phyloP scores from a whole-genome alignment of 192 early-diverging fungal genomes.

The Coemansia sp. region DNA sequence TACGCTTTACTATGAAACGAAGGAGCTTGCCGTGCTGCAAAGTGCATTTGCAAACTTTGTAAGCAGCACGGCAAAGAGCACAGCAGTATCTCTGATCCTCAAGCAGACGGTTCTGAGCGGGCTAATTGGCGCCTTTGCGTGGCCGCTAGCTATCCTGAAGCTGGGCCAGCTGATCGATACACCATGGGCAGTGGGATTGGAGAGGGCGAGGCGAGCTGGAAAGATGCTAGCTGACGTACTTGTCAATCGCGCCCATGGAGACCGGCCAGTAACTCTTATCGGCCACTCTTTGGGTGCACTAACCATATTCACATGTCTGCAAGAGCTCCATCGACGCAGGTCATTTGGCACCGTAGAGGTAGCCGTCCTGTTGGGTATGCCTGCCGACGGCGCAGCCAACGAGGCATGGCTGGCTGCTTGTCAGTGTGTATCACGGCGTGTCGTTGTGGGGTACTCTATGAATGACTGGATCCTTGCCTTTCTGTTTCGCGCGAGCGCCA shows the following conservation, averaged over 20 bases:
- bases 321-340: conserved; percentile 54
- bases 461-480: conserved; percentile 70
- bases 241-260: conserved; percentile 48
- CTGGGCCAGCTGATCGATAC: conserved; percentile 62
- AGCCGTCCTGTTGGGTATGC: conserved; percentile 69
- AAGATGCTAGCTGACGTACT: conserved; percentile 55
- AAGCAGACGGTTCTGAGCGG: conserved; percentile 47
- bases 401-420: conserved; percentile 61
- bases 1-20: conserved; percentile 54
- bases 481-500: conserved; percentile 60
- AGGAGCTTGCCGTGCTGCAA: conserved; percentile 45
- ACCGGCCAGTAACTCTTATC: conserved; percentile 67
- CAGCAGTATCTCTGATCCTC: conserved; percentile 43
- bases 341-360: conserved; percentile 63
- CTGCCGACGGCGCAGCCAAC: conserved; percentile 56
- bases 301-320: conserved; percentile 67
- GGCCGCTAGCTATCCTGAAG: conserved; percentile 50
- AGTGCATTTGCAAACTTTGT: conserved; percentile 46
- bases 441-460: conserved; percentile 64
- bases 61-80: conserved; percentile 39
- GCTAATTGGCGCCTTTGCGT: conserved; percentile 41
- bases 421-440: conserved; percentile 57
- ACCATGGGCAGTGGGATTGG: conserved; percentile 67
- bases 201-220: conserved; percentile 65
- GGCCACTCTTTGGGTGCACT: conserved; percentile 72